These are phyloP conservation scores for Gynostemma pentaphyllum DNA, from an alignment of 306 rosid genomes.

Conservation along the genomic window DNA sequence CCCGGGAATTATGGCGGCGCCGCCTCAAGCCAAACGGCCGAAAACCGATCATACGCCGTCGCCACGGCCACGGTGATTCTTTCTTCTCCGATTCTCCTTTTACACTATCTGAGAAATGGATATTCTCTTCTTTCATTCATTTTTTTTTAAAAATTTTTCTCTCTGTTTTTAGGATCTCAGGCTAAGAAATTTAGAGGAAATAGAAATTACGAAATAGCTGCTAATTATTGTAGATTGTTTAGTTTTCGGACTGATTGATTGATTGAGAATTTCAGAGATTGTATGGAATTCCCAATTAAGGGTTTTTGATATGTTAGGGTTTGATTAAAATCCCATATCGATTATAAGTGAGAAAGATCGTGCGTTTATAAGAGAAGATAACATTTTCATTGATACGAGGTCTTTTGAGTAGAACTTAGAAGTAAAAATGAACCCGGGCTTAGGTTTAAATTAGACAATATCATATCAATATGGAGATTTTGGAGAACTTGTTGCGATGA, in stretches of 20 bases:
- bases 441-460: no score
- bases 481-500: no score
- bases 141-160: neutral
- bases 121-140: neutral
- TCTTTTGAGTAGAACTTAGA: no score
- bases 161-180: neutral
- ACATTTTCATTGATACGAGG: no score
- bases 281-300: neutral
- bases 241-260: neutral
- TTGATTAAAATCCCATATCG: neutral
- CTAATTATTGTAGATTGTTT: neutral
- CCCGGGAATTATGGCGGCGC: conserved; percentile 6
- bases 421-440: no score
- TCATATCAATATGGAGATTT: no score
- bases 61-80: neutral
- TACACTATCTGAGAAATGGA: neutral
- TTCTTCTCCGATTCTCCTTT: neutral
- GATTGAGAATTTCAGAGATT: neutral
- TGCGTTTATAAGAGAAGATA: no score
- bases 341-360: no score
- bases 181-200: neutral
- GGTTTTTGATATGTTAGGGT: neutral
- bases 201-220: neutral
- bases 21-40: conserved; percentile 1
- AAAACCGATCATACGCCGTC: neutral